Evolutionary conservation across 768 basidiomycete genomes (phyloP).

Genomic region (Sporobolomyces pararoseus): DNA sequence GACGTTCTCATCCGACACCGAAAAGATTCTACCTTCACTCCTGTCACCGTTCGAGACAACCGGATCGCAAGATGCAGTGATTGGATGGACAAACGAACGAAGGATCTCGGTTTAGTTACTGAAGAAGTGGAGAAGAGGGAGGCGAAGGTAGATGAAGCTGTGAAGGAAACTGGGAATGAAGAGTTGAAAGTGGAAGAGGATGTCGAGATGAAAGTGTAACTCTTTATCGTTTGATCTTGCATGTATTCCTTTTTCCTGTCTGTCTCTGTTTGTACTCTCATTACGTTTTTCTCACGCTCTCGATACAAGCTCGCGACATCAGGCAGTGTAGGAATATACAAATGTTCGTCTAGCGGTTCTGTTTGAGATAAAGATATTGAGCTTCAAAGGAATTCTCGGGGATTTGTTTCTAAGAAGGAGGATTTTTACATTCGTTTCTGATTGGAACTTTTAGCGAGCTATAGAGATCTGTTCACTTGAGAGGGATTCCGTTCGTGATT

Average conservation of each 20-base stretch:
- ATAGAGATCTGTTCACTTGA: no score
- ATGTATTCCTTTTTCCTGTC: neutral
- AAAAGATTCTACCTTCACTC: neutral
- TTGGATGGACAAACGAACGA: constrained; percentile 24
- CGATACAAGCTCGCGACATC: no score
- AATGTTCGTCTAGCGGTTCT: no score
- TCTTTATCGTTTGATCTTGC: no score
- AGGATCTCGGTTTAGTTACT: constrained; percentile 3
- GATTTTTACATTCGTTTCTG: no score
- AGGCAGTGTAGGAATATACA: no score
- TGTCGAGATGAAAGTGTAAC: constrained; percentile 32
- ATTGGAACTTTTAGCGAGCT: no score
- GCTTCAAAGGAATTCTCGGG: no score
- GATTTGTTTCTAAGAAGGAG: no score
- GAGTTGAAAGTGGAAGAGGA: constrained; percentile 16
- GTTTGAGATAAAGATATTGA: no score
- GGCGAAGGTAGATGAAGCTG: neutral
- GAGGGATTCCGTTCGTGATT: constrained; percentile 18
- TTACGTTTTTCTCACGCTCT: neutral
- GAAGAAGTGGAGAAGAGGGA: neutral
- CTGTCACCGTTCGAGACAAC: neutral
- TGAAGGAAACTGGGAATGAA: neutral
- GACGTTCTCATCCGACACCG: constrained; percentile 44
- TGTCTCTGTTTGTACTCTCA: neutral
- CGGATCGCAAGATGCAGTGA: neutral